Conservation (phyloP, 1,284 basidiomycete species). For the Ceratobasidium sp. region DNA sequence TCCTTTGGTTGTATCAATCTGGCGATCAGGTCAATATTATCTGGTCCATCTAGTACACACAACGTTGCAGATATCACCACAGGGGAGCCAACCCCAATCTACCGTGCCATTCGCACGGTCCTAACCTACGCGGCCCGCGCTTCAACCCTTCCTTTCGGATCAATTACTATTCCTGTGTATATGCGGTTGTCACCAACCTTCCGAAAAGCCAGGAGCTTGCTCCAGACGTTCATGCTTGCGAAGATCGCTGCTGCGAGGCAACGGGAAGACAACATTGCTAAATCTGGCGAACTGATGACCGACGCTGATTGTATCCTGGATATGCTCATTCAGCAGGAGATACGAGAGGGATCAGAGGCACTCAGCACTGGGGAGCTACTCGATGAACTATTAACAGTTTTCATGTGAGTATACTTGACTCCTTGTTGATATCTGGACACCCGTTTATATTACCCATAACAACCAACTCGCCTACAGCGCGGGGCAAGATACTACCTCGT, state of each 20-base stretch:
- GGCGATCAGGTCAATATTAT: background rate
- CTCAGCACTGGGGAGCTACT: background rate
- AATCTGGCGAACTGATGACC: background rate
- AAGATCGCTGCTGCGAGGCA: conserved; percentile 1
- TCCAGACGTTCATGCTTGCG: background rate
- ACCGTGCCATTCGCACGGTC: conserved; percentile 1
- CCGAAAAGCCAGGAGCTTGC: background rate
- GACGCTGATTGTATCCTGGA: conserved; percentile 31
- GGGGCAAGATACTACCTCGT: conserved; percentile 24
- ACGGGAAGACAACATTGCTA: too few relatives aligned
- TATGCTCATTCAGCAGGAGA: conserved; percentile 27
- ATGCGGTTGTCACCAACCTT: background rate
- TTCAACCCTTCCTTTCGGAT: background rate
- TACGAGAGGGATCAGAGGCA: conserved; percentile 5
- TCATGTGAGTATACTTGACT: background rate
- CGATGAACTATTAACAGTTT: conserved; percentile 27
- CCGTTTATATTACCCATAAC: background rate
- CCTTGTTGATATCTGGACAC: background rate
- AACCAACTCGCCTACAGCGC: background rate
- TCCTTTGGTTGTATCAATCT: background rate
- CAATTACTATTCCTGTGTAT: background rate
- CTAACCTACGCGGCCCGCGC: conserved; percentile 1
- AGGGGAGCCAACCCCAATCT: background rate
- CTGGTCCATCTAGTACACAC: too few relatives aligned
- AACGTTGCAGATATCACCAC: background rate